Percentiles rank a stretch among this genome's conserved stretches.
phyloP scores from a whole-genome alignment of 2,329 filamentous ascomycete species.

The Fusarium annulatum region DNA sequence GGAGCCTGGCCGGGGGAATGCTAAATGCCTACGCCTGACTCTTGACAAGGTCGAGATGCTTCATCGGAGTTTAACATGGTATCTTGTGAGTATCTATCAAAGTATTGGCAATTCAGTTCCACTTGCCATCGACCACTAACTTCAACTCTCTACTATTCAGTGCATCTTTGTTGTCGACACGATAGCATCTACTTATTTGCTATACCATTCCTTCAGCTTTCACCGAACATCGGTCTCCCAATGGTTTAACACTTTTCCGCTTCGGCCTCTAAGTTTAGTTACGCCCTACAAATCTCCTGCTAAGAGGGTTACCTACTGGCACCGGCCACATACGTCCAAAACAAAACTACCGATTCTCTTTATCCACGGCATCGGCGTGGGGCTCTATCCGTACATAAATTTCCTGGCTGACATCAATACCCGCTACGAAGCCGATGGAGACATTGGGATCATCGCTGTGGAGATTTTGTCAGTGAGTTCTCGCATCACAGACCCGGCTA shows the following conservation, averaged over 20 bases:
- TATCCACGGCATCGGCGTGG: slow-evolving; percentile 69
- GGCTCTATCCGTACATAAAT: slow-evolving; percentile 64
- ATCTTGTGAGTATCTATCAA: slow-evolving; percentile 55
- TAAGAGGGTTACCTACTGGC: slow-evolving; percentile 67
- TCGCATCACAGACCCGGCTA: slow-evolving; percentile 63
- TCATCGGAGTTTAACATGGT: slow-evolving; percentile 67
- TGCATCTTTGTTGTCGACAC: slow-evolving; percentile 61
- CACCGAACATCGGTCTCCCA: slow-evolving; percentile 51
- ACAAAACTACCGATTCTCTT: slow-evolving; percentile 68
- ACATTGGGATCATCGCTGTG: slow-evolving; percentile 67
- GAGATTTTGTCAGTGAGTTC: slow-evolving; percentile 70
- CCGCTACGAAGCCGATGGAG: slow-evolving; percentile 52
- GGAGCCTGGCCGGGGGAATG: slow-evolving; percentile 62
- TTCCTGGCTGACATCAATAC: slow-evolving; percentile 65
- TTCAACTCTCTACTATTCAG: slow-evolving; percentile 34
- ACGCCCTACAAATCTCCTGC: slow-evolving; percentile 58
- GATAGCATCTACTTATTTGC: slow-evolving; percentile 48
- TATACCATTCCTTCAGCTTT: slow-evolving; percentile 59
- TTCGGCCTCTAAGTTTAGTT: slow-evolving; percentile 61
- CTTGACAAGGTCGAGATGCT: slow-evolving; percentile 68
- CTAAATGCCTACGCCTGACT: slow-evolving; percentile 65
- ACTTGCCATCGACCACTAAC: slow-evolving; percentile 11
- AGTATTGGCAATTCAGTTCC: not conserved
- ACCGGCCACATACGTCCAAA: slow-evolving; percentile 68
- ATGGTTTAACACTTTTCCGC: slow-evolving; percentile 63